Base-by-base conservation (phyloP, 2,329 filamentous ascomycete genomes). In the Phialophora expanda region DNA sequence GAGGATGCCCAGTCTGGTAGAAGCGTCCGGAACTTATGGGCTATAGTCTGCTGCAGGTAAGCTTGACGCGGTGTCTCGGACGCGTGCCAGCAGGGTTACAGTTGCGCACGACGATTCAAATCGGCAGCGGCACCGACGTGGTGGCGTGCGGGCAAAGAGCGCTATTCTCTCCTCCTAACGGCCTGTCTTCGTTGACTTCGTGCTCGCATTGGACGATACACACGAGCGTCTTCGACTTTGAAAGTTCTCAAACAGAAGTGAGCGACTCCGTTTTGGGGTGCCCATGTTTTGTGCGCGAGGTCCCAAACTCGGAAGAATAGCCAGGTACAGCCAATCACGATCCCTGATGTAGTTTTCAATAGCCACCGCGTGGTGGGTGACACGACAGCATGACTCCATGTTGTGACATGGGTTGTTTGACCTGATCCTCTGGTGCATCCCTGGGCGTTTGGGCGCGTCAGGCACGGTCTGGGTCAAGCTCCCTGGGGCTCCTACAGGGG, bases 341-440 rank as follows among this genome's bases (percentile, higher is more conserved):
- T 30, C 56, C 34, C 48, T 30, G 55, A 22, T 3, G 34, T 17
- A 55, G 32, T 41, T 48, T 56, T 61, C 65, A 63, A 51, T 68
- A 66, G 64, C 38, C 44, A 53, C 55, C 66, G 34, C 68, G 60
- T 61, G 68, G 62, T 67, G 67, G 62, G 65, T 65, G 62, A 63
- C 65, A 69, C 65, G 62, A 58, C 59, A 67, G 59, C 48, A 59
- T 65, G 54, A 65, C 64, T 66, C 65, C 65, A 69, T 69, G 67
- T 67, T 69, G 67, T 69, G 67, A 69, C 67, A 69, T 69, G 67
- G 65, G 64, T 63, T 66, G 65, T 69, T 69, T 69, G 61, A 59
- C 56, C 61, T 65, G 60, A 61, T 61, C 55, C 53, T 58, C 46
- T 41, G 32, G 54, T 64, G 41, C 50, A 50, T 61, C 48, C 46